Evolutionary conservation across 2,329 filamentous ascomycete genomes (phyloP), one percentile per base, ranked within the genome.

Genomic region (Fusarium humuli): DNA sequence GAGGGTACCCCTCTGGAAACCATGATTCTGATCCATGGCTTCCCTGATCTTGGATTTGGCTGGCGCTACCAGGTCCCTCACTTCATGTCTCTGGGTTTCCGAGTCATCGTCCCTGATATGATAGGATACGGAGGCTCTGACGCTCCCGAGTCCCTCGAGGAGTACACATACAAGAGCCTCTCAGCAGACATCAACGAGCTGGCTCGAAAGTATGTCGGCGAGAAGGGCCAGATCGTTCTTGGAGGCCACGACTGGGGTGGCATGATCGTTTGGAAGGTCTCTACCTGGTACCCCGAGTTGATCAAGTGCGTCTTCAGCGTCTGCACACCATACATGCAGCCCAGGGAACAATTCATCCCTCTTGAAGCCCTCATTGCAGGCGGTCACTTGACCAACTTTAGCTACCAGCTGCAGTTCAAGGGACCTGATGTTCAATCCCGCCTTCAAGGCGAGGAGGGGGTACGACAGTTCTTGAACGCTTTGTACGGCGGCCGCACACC

Each of bases 231-330:
- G 59, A 91, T 97, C 75, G 90, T 98, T 60, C 86, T 98, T 16
- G 94, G 94, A 50, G 95, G 94, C 10, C 95, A 98, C 81, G 95
- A 98, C 81, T 98, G 95, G 93, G 95, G 95, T 78, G 94, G 93
- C 73, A 85, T 86, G 5, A 84, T 94, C 29, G 90, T 91, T 57
- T 97, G 93, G 85, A 89, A 94, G 57, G 82, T 92, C 61, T 89
- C 91, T 16, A 86, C 92, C 68, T 93, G 90, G 86, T 85, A 94
- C 75, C 93, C 93, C 0, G 81, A 90, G 42, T 83, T 97, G 14
- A 83, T 97, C 69, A 86, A 86, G 41, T 90, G 90, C 73, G 84
- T 97, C 65, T 95, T 97, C 82, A 88, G 88, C 71, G 83, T 97
- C 65, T 96, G 93, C 81, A 94, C 93, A 29, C 92, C 94, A 0